Percentiles rank a stretch among this genome's conserved stretches.
Conservation (phyloP, 805 yeast genomes). For the Tetrapisispora iriomotensis region DNA sequence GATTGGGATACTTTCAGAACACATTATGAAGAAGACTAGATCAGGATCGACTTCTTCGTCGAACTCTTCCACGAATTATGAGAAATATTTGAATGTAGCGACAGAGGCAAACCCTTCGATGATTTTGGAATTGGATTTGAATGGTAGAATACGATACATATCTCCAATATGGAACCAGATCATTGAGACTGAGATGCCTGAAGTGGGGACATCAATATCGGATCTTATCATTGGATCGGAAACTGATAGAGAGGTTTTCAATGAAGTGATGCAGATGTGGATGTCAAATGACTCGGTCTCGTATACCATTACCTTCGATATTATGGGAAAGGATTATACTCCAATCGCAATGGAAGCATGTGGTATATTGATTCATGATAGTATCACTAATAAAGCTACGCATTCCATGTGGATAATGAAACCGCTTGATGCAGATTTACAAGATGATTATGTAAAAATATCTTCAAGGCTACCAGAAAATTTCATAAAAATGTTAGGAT, state of each 20-base stretch:
- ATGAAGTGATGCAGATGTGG: conserved; percentile 63
- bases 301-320: conserved; percentile 65
- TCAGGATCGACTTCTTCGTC: conserved; percentile 9
- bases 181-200: conserved; percentile 48
- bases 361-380: conserved; percentile 72
- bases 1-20: too few species aligned
- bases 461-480: conserved; percentile 43
- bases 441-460: conserved; percentile 34
- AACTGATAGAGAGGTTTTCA: conserved; percentile 57
- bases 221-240: conserved; percentile 55
- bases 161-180: conserved; percentile 71
- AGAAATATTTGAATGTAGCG: conserved; percentile 49
- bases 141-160: conserved; percentile 66
- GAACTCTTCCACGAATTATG: conserved; percentile 22
- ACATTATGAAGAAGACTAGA: not conserved
- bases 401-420: conserved; percentile 92
- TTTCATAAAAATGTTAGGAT: conserved; percentile 70
- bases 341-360: conserved; percentile 81
- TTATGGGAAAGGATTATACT: conserved; percentile 34
- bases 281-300: conserved; percentile 54
- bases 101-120: conserved; percentile 63
- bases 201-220: conserved; percentile 36
- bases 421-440: conserved; percentile 31
- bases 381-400: conserved; percentile 45
- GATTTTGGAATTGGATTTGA: conserved; percentile 75